Evolutionary conservation across 2,329 filamentous ascomycete genomes (phyloP).

Genomic region (Akanthomyces lecanii): DNA sequence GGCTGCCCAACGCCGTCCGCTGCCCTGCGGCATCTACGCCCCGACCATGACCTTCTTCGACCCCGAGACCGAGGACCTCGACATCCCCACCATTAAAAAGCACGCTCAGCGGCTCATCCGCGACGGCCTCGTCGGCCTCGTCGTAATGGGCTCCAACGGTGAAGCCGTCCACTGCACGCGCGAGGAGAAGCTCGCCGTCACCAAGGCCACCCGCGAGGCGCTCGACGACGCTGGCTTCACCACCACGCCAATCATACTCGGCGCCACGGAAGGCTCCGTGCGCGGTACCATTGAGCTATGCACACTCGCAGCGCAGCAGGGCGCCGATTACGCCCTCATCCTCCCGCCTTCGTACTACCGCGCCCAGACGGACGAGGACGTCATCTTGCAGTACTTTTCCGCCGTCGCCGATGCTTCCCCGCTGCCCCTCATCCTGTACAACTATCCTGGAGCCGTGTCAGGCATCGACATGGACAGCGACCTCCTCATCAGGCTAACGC

Average conservation of each 20-base stretch:
- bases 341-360: constrained; percentile 84
- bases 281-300: constrained; percentile 73
- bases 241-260: constrained; percentile 74
- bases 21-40: constrained; percentile 80
- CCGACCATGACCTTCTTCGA: constrained; percentile 91
- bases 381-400: constrained; percentile 69
- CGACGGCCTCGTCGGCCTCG: constrained; percentile 75
- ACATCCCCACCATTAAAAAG: constrained; percentile 72
- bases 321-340: constrained; percentile 75
- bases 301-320: constrained; percentile 61
- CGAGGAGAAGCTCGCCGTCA: constrained; percentile 72
- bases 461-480: constrained; percentile 90
- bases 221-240: constrained; percentile 75
- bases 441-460: constrained; percentile 82
- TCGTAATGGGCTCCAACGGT: constrained; percentile 86
- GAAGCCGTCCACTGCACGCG: constrained; percentile 81
- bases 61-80: constrained; percentile 76
- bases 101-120: constrained; percentile 74
- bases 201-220: constrained; percentile 72
- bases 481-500: constrained; percentile 71
- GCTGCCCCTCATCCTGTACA: constrained; percentile 80
- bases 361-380: constrained; percentile 67
- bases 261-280: constrained; percentile 77
- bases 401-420: constrained; percentile 71
- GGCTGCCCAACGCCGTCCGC: constrained; percentile 44